Base-by-base conservation (phyloP, 2,329 filamentous ascomycete species). In the Scytalidium lignicola region DNA sequence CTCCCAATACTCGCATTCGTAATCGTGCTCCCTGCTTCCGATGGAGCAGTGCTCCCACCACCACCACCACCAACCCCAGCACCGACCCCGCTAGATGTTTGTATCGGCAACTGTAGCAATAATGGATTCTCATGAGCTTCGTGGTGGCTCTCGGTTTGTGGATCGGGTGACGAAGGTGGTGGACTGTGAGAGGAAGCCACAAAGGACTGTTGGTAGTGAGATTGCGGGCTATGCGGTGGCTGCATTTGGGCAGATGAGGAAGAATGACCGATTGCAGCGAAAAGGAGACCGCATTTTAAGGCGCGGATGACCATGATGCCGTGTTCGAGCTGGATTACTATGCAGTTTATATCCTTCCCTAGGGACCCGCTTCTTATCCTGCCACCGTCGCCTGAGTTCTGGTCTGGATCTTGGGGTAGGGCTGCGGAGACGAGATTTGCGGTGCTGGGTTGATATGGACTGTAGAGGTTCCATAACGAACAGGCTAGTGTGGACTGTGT, bases 401-500 rank as follows among this genome's bases (percentile, higher is more conserved):
- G 32, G n/a, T 18, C 23, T 20, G 9, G 13, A n/a, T 10, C 48
- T 20, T 43, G 53, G 49, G 71, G 70, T 5, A 75, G 62, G 1
- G 73, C 69, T 12, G 70, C 67, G 29, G 70, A 65, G 5, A 78
- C 65, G 47, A 57, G 44, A 28, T 57, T 40, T 10, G 68, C 63
- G 43, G 65, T 59, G 22, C 69, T 69, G 12, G 70, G 68, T 20
- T 70, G 67, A 4, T 61, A 57, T 7, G 67, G 59, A 39, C 74
- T 70, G 65, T 85, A 81, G 41, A 83, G 74, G 18, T 74, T 70
- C 70, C 80, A 82, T 18, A 85, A 74, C 5, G 77, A 81, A 50
- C 79, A 78, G 40, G 82, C 82, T 51, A 85, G 78, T 51, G 81
- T 84, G 58, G 78, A 79, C 63, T 84, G 80, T 9, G 78, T 80